Base-by-base conservation (phyloP, 2,329 filamentous ascomycete species). In the Neopestalotiopsis clavispora region DNA sequence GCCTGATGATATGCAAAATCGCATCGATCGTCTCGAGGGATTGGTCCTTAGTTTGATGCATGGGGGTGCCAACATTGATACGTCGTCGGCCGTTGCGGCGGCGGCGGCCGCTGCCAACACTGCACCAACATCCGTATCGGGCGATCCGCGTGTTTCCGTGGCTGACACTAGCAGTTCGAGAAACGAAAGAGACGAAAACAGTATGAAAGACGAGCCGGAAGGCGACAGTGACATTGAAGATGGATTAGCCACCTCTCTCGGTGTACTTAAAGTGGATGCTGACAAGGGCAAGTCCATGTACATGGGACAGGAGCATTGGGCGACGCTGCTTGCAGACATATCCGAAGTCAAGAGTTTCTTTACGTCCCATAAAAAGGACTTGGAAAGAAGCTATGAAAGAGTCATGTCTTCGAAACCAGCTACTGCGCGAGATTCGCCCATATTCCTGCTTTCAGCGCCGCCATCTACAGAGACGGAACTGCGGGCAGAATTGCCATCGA, bases 1-100 rank as follows among this genome's bases (percentile, higher is more conserved):
- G 74, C 94, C 95, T 64, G 95, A 97, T 86, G 95, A 98, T 81
- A 98, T 98, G 95, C 95, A 98, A 84, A 97, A 97, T 78, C 92
- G 96, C 79, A 98, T 98, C 83, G 95, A 98, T 84, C 90, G 95
- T 75, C 86, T 98, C 73, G 95, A 98, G 86, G 92, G 93, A 74
- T 84, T 98, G 79, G 95, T 98, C 70, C 83, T 98, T 72, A 97
- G 94, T 34, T 82, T 98, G 77, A 98, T 98, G 95, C 95, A 95
- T 77, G 95, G 93, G 79, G 94, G 94, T 68, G 83, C 87, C 72
- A 84, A 83, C 66, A 76, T 86, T 67, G 85, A 88, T 62, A 72
- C 81, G 9, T 76, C 82, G 12, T 75, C 77, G 9, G 77, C 78
- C 4, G 45, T 52, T 30, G 59, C 59, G 10, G 59, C 34, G n/a